These are phyloP conservation scores for Aechmea fasciata DNA, from an alignment of 176 grass and related monocot genomes.

Conservation along the genomic window DNA sequence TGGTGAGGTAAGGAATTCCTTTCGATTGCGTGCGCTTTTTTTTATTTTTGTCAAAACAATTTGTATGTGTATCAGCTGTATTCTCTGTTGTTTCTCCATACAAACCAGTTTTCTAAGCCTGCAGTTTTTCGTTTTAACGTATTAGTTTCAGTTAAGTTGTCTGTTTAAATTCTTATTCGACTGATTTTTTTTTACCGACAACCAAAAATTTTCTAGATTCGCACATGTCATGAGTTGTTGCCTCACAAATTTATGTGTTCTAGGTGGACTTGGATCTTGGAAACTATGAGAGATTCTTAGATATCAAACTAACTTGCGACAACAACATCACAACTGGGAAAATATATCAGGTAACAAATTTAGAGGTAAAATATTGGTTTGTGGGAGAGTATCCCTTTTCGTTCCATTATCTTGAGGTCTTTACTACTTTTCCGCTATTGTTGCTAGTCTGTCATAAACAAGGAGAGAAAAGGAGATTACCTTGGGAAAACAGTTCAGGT, in stretches of 20 bases:
- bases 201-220: constrained; percentile 1
- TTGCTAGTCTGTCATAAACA: constrained; percentile 34
- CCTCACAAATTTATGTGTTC: neutral
- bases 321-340: constrained; percentile 50
- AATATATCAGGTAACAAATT: constrained; percentile 37
- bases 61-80: neutral
- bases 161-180: neutral
- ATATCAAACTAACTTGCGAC: constrained; percentile 38
- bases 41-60: neutral
- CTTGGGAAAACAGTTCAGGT: constrained; percentile 53
- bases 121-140: neutral
- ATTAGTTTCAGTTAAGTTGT: neutral
- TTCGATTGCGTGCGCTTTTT: neutral
- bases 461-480: constrained; percentile 48
- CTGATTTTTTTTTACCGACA: neutral
- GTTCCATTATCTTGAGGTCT: constrained; percentile 1
- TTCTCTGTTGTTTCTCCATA: neutral
- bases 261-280: constrained; percentile 49
- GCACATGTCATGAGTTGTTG: neutral
- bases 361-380: neutral
- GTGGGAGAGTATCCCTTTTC: constrained; percentile 4
- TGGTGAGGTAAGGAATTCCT: constrained; percentile 21
- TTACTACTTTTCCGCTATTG: constrained; percentile 15
- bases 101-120: neutral
- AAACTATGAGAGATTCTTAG: constrained; percentile 46